Evolutionary conservation across 495 filamentous ascomycete species (phyloP), one percentile per base, ranked within the genome.

Genomic region (Neurospora sp.): DNA sequence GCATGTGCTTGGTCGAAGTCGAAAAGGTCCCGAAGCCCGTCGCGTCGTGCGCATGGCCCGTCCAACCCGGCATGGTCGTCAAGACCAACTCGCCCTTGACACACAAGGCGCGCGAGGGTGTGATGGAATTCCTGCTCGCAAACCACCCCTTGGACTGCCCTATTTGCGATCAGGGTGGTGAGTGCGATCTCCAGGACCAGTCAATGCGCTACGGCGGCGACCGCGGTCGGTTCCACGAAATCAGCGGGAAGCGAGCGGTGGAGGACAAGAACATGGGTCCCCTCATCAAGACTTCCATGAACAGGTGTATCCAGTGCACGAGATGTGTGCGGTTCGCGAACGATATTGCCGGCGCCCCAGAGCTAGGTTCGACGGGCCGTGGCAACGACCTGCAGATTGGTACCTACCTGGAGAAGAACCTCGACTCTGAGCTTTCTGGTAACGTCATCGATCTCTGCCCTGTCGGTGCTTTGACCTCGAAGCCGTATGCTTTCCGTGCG

Each of bases 271-370:
- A 98, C 80, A 97, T 99, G 76, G 96, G 96, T 8, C 96, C 96
- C n/a, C 82, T 99, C 73, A 91, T 99, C 81, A 99, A 99, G 87
- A 99, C 96, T 19, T 98, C 96, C n/a, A 99, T 99, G 96, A 99
- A 98, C 85, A 87, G 96, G 79, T 99, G 96, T 85, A 99, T 99
- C 80, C 96, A 99, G 84, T 99, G 96, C 85, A 98, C 96, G 76
- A 90, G 96, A 79, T 99, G 96, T 83, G 89, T 99, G 74, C 94
- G 96, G 76, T 99, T 99, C 83, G 93, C 96, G 79, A 99, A 98
- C 82, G 96, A 99, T 81, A 87, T 99, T 75, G 96, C 96, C 38
- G 96, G 96, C 75, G 96, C 96, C 69, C 93, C 96, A 21, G 96
- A 99, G 82, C 86, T 99, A 74, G 96, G 96, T 76, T 96, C 94